These are phyloP conservation scores for Silybum marianum DNA, from an alignment of 129 eudicot genomes.

Conservation along the genomic window DNA sequence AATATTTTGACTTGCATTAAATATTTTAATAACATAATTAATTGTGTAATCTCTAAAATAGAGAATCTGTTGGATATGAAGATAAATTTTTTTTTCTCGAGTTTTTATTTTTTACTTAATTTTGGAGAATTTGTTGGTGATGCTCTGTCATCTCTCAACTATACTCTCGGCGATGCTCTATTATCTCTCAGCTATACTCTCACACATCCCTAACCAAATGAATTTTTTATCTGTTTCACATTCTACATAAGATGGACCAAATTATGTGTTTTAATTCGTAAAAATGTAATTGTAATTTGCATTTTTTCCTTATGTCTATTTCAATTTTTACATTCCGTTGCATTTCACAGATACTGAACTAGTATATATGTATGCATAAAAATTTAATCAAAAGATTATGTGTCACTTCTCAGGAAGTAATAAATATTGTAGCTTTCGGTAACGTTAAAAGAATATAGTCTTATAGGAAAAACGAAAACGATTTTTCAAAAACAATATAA, in stretches of 20 bases:
- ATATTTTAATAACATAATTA: too few relatives aligned
- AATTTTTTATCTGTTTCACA: too few relatives aligned
- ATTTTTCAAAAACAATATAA: neutral
- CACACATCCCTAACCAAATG: neutral
- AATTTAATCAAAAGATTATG: neutral
- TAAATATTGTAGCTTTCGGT: slow-evolving; percentile 18
- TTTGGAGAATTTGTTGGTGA: too few relatives aligned
- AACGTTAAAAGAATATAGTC: neutral
- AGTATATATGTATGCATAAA: neutral
- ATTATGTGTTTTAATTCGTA: neutral
- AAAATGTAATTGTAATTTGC: too few relatives aligned
- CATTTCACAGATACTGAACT: neutral
- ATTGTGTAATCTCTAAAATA: too few relatives aligned
- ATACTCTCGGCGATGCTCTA: neutral
- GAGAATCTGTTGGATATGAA: too few relatives aligned
- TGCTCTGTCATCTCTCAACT: neutral
- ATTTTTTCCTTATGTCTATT: too few relatives aligned
- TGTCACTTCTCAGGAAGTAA: slow-evolving; percentile 16
- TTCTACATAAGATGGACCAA: too few relatives aligned
- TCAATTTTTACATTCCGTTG: neutral
- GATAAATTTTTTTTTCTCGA: too few relatives aligned
- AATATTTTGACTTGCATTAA: too few relatives aligned
- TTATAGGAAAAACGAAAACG: slow-evolving; percentile 25
- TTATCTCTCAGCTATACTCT: neutral
- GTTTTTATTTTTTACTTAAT: too few relatives aligned